Conservation (phyloP, 345 rosid genomes). For the Citrus hindsii region DNA sequence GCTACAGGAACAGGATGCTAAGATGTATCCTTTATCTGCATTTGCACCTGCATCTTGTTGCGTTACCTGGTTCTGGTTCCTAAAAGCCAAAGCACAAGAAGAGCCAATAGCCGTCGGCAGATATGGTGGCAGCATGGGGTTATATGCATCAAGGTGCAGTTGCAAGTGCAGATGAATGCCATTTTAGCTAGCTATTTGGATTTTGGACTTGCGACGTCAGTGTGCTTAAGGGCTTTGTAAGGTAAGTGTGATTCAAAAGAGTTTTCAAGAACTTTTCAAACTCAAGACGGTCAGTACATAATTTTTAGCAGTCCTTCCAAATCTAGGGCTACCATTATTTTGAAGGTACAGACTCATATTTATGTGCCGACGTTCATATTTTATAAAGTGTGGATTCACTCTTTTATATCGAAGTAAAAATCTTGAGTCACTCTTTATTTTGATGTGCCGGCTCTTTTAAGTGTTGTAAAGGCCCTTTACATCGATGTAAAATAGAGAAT, state of each 20-base stretch:
- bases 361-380: no score
- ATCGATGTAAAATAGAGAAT: no score
- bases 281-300: not conserved
- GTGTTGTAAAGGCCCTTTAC: no score
- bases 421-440: no score
- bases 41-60: slow-evolving; percentile 33
- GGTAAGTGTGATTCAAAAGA: not conserved
- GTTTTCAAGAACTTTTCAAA: not conserved
- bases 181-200: not conserved
- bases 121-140: not conserved
- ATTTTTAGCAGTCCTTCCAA: no score
- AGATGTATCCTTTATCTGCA: slow-evolving; percentile 29
- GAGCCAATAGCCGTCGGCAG: not conserved
- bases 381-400: no score
- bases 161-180: slow-evolving; percentile 32
- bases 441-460: no score
- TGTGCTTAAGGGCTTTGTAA: not conserved
- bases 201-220: not conserved
- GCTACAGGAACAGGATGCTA: not conserved
- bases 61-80: not conserved
- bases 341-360: no score
- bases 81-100: not conserved
- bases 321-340: no score
- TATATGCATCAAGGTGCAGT: slow-evolving; percentile 18
- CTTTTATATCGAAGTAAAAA: no score